Conservation (phyloP, 495 filamentous ascomycete genomes). For the Jackrogersella multiformis region DNA sequence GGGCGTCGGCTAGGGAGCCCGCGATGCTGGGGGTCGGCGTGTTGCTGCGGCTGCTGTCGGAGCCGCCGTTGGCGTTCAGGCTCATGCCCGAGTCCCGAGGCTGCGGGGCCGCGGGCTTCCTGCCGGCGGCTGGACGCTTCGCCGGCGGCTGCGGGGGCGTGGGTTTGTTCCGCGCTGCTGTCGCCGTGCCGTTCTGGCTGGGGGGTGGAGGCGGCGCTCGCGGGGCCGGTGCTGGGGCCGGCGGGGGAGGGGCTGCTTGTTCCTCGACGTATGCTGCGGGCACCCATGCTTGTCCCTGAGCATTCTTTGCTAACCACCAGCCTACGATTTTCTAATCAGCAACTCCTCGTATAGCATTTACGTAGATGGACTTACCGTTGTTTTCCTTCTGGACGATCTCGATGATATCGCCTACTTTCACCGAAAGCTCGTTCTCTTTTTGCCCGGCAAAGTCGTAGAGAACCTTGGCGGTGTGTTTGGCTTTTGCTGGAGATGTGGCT, state of each 20-base stretch:
- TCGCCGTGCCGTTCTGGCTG: slow-evolving; percentile 57
- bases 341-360: not conserved
- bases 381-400: slow-evolving; percentile 87
- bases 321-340: slow-evolving; percentile 60
- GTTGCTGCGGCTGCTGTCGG: slow-evolving; percentile 74
- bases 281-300: slow-evolving; percentile 82
- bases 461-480: slow-evolving; percentile 80
- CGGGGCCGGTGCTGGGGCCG: slow-evolving; percentile 65
- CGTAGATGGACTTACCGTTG: slow-evolving; percentile 73
- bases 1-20: slow-evolving; percentile 83
- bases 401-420: slow-evolving; percentile 80
- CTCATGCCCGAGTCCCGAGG: slow-evolving; percentile 78
- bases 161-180: slow-evolving; percentile 71
- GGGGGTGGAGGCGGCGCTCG: slow-evolving; percentile 61
- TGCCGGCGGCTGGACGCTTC: slow-evolving; percentile 78
- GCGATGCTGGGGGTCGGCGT: slow-evolving; percentile 76
- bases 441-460: slow-evolving; percentile 89
- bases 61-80: slow-evolving; percentile 71
- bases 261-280: slow-evolving; percentile 94
- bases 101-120: slow-evolving; percentile 70
- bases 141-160: slow-evolving; percentile 83
- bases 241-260: slow-evolving; percentile 66
- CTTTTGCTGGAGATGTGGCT: slow-evolving; percentile 70
- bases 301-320: slow-evolving; percentile 91
- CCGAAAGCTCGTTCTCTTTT: slow-evolving; percentile 78